Evolutionary conservation across 495 filamentous ascomycete genomes (phyloP).

Genomic region (Penicillium psychrofluorescens): DNA sequence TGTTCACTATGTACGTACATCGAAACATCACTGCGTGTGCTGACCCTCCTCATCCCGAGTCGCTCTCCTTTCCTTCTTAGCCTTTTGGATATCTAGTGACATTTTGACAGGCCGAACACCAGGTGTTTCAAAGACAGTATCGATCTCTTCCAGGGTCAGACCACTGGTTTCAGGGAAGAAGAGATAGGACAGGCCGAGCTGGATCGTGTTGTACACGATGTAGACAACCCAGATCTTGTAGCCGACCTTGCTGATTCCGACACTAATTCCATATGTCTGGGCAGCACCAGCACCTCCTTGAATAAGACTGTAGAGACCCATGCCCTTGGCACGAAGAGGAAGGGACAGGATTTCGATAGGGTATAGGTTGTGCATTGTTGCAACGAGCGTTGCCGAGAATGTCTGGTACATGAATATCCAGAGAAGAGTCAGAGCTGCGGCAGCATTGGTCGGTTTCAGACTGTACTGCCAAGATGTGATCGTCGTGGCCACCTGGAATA

Average conservation of each 20-base stretch:
- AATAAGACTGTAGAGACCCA: slow-evolving; percentile 34
- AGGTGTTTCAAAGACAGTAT: slow-evolving; percentile 37
- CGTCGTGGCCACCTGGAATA: slow-evolving; percentile 31
- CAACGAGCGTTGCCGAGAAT: slow-evolving; percentile 28
- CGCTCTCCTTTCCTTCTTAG: slow-evolving; percentile 28
- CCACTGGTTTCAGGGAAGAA: slow-evolving; percentile 34
- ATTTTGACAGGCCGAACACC: slow-evolving; percentile 38
- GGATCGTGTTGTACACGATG: slow-evolving; percentile 34
- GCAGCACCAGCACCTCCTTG: slow-evolving; percentile 32
- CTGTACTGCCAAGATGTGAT: slow-evolving; percentile 35
- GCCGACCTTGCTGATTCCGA: slow-evolving; percentile 32
- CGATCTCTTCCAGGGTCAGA: slow-evolving; percentile 35
- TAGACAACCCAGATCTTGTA: slow-evolving; percentile 42
- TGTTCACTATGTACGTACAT: too few species aligned
- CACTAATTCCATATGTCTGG: slow-evolving; percentile 33
- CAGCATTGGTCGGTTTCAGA: slow-evolving; percentile 9
- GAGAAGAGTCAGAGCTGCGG: slow-evolving; percentile 27
- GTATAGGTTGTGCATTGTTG: slow-evolving; percentile 40
- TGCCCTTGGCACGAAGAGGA: slow-evolving; percentile 33
- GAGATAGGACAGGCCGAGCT: slow-evolving; percentile 32
- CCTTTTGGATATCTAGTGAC: slow-evolving; percentile 34
- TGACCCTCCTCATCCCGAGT: slow-evolving; percentile 11
- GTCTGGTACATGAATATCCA: slow-evolving; percentile 38
- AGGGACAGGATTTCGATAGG: slow-evolving; percentile 32
- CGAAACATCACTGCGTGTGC: too few species aligned